These are phyloP conservation scores for Trypanosoma conorhini DNA, from an alignment of 208 protist species.

Conservation along the genomic window DNA sequence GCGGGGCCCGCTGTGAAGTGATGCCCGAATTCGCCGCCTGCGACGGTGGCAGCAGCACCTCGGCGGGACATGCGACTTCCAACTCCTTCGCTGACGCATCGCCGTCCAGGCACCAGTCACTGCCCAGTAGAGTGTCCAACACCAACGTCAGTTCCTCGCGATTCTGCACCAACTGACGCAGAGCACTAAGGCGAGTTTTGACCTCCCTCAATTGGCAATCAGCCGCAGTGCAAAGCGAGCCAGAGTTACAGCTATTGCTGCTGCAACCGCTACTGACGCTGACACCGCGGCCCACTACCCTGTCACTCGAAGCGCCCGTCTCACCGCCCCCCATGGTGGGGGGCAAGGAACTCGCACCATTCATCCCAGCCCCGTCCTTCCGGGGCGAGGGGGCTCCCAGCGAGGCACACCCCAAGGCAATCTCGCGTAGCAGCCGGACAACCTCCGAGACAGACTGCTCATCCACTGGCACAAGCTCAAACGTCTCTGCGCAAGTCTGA, in stretches of 20 bases:
- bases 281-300: neutral
- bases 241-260: neutral
- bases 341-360: neutral
- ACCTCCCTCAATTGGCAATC: constrained; percentile 51
- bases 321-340: neutral
- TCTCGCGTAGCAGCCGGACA: constrained; percentile 45
- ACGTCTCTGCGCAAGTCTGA: neutral
- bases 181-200: constrained; percentile 32
- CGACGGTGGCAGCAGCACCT: constrained; percentile 11
- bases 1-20: neutral
- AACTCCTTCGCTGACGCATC: neutral
- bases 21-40: neutral
- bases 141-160: constrained; percentile 39
- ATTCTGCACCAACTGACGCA: constrained; percentile 44
- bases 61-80: neutral
- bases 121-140: constrained; percentile 38
- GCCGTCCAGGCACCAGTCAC: constrained; percentile 34
- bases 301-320: neutral
- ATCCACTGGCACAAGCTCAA: constrained; percentile 53
- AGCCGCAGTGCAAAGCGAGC: neutral
- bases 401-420: constrained; percentile 45
- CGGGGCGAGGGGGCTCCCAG: constrained; percentile 17
- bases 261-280: neutral
- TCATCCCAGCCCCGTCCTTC: neutral
- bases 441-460: constrained; percentile 33